Conservation (phyloP, 441 rosid species). For the Metrosideros polymorpha region DNA sequence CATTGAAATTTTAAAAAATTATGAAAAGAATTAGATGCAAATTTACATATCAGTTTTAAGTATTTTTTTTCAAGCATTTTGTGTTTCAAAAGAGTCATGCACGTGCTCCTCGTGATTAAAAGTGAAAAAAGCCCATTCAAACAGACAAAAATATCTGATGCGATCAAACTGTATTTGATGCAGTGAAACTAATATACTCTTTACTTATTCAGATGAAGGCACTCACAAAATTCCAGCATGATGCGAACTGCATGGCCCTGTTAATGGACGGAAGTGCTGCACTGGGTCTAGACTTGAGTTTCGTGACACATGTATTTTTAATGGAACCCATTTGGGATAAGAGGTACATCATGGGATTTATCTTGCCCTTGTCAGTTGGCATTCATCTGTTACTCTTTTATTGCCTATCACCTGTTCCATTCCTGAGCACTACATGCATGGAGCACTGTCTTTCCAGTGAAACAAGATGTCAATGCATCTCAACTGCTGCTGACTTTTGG, state of each 20-base stretch:
- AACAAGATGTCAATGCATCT: background rate
- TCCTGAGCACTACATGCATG: background rate
- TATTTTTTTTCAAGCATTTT: background rate
- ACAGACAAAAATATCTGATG: background rate
- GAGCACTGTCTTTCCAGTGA: background rate
- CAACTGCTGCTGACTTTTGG: background rate
- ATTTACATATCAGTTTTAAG: background rate
- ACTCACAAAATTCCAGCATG: slow-evolving; percentile 61
- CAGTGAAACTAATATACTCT: background rate
- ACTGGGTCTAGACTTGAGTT: slow-evolving; percentile 95
- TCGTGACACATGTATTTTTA: slow-evolving; percentile 74
- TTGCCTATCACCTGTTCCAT: background rate
- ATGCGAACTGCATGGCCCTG: slow-evolving; percentile 71
- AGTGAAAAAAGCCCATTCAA: background rate
- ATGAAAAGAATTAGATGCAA: background rate
- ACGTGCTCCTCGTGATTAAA: background rate
- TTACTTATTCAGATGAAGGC: slow-evolving; percentile 54
- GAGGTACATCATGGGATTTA: slow-evolving; percentile 36
- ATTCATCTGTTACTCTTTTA: background rate
- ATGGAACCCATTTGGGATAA: slow-evolving; percentile 99
- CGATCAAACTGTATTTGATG: background rate
- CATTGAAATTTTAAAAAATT: background rate
- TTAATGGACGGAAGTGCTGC: slow-evolving; percentile 99
- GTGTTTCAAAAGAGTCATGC: background rate
- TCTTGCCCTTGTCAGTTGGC: background rate